Conservation (phyloP, 306 rosid species). For the Vigna angularis region DNA sequence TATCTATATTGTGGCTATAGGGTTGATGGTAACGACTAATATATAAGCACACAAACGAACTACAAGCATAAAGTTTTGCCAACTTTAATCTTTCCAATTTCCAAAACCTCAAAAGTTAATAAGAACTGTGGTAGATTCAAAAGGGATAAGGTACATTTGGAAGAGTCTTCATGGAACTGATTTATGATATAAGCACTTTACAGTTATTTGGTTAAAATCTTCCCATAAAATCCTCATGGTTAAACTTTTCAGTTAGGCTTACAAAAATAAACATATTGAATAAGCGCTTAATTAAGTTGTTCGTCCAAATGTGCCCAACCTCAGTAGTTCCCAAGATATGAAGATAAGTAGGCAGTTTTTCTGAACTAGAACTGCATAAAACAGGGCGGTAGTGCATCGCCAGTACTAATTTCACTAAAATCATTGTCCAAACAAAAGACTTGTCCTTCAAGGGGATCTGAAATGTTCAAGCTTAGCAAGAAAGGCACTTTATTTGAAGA, state of each 20-base stretch:
- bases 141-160: background rate
- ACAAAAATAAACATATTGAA: background rate
- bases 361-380: slow-evolving; percentile 7
- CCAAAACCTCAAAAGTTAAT: slow-evolving; percentile 2
- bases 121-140: background rate
- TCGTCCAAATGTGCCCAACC: too few species aligned
- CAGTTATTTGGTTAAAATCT: background rate
- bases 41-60: background rate
- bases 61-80: slow-evolving; percentile 7
- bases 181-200: background rate
- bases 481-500: background rate
- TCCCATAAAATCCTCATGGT: background rate
- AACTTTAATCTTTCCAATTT: background rate
- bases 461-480: background rate
- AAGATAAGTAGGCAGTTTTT: background rate
- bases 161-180: background rate
- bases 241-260: background rate
- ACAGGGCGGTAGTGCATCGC: slow-evolving; percentile 6
- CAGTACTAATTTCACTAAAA: slow-evolving; percentile 10
- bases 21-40: background rate
- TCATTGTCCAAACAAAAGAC: slow-evolving; percentile 20
- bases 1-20: background rate
- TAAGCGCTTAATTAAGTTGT: background rate
- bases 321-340: background rate
- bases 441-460: background rate